Conservation (phyloP, 768 basidiomycete genomes). For the Cystoderma amianthinum region DNA sequence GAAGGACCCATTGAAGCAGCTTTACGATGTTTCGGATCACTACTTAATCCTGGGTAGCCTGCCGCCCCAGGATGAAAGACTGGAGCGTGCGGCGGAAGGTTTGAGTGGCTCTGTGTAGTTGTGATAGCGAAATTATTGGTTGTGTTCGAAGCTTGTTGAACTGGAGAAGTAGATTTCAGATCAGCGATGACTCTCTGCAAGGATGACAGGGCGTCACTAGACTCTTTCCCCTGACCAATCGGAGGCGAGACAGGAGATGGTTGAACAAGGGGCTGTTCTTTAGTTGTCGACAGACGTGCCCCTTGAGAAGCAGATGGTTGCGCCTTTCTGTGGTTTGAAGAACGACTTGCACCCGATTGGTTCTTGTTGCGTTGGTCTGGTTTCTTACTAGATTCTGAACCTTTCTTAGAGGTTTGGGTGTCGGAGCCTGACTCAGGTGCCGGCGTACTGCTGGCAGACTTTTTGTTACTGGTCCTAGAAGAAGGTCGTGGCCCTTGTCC, state of each 20-base stretch:
- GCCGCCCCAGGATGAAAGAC: constrained; percentile 67
- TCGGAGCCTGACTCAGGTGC: constrained; percentile 68
- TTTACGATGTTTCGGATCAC: constrained; percentile 73
- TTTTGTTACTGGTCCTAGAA: constrained; percentile 65
- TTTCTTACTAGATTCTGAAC: constrained; percentile 47
- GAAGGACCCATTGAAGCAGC: constrained; percentile 66
- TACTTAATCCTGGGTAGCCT: constrained; percentile 41
- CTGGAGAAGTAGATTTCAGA: constrained; percentile 77
- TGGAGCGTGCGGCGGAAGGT: constrained; percentile 59
- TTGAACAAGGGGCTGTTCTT: constrained; percentile 40
- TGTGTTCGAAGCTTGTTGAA: constrained; percentile 36
- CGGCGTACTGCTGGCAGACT: constrained; percentile 30
- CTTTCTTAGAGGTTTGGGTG: constrained; percentile 55
- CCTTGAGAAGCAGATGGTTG: constrained; percentile 54
- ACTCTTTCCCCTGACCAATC: constrained; percentile 47
- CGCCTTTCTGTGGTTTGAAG: constrained; percentile 46
- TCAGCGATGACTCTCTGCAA: constrained; percentile 93
- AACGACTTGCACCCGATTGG: constrained; percentile 39
- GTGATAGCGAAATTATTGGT: constrained; percentile 39
- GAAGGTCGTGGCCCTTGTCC: constrained; percentile 50
- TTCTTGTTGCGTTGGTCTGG: constrained; percentile 51
- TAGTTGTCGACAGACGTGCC: constrained; percentile 34
- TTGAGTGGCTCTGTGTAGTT: constrained; percentile 41
- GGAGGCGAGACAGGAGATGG: constrained; percentile 36
- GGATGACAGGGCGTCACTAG: constrained; percentile 77